A percentile compares a stretch with the other conserved stretches of the same genome.
These are phyloP conservation scores for Solioccasus polychromus DNA, from an alignment of 768 basidiomycete species.

Conservation along the genomic window DNA sequence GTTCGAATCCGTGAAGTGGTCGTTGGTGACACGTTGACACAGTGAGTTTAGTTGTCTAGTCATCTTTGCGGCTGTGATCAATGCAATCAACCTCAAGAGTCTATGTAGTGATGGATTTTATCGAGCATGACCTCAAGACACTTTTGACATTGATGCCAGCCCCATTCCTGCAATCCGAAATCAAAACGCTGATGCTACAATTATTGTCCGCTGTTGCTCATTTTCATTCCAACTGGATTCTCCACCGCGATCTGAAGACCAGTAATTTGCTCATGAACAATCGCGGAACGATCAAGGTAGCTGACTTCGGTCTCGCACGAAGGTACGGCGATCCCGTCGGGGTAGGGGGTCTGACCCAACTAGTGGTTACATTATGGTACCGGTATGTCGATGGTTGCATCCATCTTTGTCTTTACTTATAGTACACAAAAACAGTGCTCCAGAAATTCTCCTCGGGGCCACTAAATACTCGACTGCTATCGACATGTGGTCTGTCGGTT, in stretches of 20 bases:
- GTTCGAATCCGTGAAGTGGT: conserved; percentile 97
- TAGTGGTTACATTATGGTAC: conserved; percentile 99
- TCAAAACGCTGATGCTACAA: conserved; percentile 95
- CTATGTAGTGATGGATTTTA: conserved; percentile 99
- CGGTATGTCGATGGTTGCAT: conserved; percentile 52
- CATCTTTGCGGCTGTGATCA: conserved; percentile 5
- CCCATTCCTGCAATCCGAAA: conserved; percentile 95
- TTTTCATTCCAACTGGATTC: conserved; percentile 96
- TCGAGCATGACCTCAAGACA: conserved; percentile 98
- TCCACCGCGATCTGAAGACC: conserved; percentile 96
- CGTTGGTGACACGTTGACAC: conserved; percentile 96
- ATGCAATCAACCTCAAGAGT: conserved; percentile 54
- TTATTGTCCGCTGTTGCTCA: conserved; percentile 89
- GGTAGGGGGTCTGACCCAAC: conserved; percentile 94
- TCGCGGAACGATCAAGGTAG: conserved; percentile 96
- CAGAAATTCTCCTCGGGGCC: conserved; percentile 92
- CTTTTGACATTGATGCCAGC: conserved; percentile 92
- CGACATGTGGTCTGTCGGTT: conserved; percentile 99
- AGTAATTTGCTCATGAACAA: conserved; percentile 99
- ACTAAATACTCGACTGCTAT: conserved; percentile 93
- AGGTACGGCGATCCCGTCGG: conserved; percentile 96
- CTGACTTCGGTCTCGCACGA: conserved; percentile 95
- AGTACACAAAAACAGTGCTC: conserved; percentile 55
- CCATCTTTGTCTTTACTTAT: conserved; percentile 7
- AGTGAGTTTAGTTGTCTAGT: conserved; percentile 62